These are phyloP conservation scores for Ophiosphaerella herpotricha DNA, from an alignment of 2,329 filamentous ascomycete species.

Conservation along the genomic window DNA sequence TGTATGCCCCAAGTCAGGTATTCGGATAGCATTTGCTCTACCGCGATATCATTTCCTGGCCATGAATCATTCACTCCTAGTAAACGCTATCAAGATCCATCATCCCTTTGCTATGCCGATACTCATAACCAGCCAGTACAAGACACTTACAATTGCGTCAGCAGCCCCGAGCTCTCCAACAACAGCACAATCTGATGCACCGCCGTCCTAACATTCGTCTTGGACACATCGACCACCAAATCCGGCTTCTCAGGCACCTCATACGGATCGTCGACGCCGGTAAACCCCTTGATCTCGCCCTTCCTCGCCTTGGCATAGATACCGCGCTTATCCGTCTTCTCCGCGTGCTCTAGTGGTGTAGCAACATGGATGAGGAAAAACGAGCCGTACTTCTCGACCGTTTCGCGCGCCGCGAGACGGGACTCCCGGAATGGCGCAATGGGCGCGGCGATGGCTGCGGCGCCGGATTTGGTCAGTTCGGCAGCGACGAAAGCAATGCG, in stretches of 20 bases:
- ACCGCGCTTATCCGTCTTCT: conserved; percentile 92
- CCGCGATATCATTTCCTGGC: not conserved
- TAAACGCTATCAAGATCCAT: not conserved
- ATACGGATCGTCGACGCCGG: conserved; percentile 96
- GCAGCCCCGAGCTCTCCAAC: conserved; percentile 84
- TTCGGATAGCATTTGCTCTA: not conserved
- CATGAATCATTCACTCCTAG: not conserved
- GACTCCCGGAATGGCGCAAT: conserved; percentile 90
- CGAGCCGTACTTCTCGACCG: conserved; percentile 83
- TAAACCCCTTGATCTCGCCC: conserved; percentile 97
- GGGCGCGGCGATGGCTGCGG: conserved; percentile 93
- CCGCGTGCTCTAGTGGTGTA: conserved; percentile 87
- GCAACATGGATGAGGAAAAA: conserved; percentile 97
- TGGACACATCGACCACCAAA: conserved; percentile 81
- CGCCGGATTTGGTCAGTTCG: conserved; percentile 89
- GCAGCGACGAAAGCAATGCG: conserved; percentile 96
- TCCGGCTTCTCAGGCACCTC: conserved; percentile 82
- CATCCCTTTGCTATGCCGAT: not conserved
- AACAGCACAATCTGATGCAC: conserved; percentile 96
- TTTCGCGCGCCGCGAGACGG: conserved; percentile 76
- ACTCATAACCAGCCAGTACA: too few relatives aligned
- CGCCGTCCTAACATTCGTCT: conserved; percentile 85
- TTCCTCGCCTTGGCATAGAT: conserved; percentile 82
- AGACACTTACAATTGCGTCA: conserved; percentile 61
- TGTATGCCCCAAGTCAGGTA: too few relatives aligned